Evolutionary conservation across 225 moss, liverwort and hornwort genomes (phyloP), one percentile per base, ranked within the genome.

Genomic region (Physcomitrellopsis africana): DNA sequence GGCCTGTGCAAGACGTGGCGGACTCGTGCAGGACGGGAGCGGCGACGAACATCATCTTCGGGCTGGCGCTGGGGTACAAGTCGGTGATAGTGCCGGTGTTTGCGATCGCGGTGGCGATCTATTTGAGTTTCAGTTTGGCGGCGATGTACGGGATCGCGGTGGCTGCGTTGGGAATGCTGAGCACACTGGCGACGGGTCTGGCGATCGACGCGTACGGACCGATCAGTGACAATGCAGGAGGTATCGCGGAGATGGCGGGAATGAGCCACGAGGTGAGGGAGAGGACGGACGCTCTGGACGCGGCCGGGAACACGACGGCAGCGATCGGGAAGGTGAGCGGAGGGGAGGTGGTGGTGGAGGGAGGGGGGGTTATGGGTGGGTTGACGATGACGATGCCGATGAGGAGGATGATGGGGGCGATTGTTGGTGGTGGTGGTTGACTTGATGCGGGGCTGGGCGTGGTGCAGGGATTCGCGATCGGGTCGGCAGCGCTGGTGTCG

Each of bases 91-190:
- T 93, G 47, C 92, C 91, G 0, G 89, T 91, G 32, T 86, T 93
- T 52, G 86, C 91, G 5, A 93, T 93, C 26, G 91, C 91, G 0
- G 85, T 52, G 0, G 89, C 92, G 24, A 90, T 93, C 68, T 90
- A 89, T 72, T 59, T 87, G 80, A 89, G 86, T 60, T 93, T 85
- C 83, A 89, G 84, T 62, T 70, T 93, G 57, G 92, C 89, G 9
- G 91, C 86, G n/a, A 89, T 93, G 90, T 93, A 89, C 78, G 92
- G 91, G 32, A 93, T 91, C 23, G 91, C 86, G 15, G 85, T 91
- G 13, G 92, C 85, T 18, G 91, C 92, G 0, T 74, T 93, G 52
- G 92, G 92, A 10, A 93, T 93, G 91, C 64, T 93, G 67, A 86
- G 89, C 69, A 93, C 92, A n/a, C 63, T 91, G 48, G 86, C 89